Base-by-base conservation (phyloP, 2,329 filamentous ascomycete species). In the Cladosporium sphaerospermum region DNA sequence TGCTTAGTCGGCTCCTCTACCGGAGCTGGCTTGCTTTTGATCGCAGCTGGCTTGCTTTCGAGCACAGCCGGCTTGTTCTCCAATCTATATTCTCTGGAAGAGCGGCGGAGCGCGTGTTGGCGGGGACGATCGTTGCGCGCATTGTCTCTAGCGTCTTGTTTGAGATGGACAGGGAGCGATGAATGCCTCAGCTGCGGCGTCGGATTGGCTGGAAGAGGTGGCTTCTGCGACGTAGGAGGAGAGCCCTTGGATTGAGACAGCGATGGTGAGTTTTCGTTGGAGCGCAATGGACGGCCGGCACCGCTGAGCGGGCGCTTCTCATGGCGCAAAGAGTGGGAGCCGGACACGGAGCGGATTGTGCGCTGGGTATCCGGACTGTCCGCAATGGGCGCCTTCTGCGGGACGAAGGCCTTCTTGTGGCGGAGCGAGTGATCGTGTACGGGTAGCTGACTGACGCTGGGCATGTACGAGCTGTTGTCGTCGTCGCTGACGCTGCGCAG, bases 401-500 rank as follows among this genome's bases (percentile, higher is more conserved):
- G 32, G 7, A 19, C 37, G 28, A 36, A 33, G 6, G 32, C 31
- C 18, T 51, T 51, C 32, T 51, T 51, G 32, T 34, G 48, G 18
- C 31, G 40, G 9, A 44, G 48, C 8, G 40, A 23, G 4, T 34
- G 41, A 10, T 51, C 48, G n/a, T 40, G 48, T 11, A 16, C 44
- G 8, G 36, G 16, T 28, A 28, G 23, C 13, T 11, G 39, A 10
- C 14, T 10, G 18, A 18, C 14, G 14, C 48, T 51, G 18, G 40
- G 48, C 39, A 51, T 44, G 16, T 44, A 43, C 16, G 48, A 37
- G 48, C 48, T 51, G 40, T 40, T 44, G 18, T 51, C 42, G 46
- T 49, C 41, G 23, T 52, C 49, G 36, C 51, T 53, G 16, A 47
- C 33, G 16, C 43, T 53, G 14, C 51, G 51, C 37, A 53, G 44